These are phyloP conservation scores for Neopestalotiopsis rosae DNA, from an alignment of 2,329 filamentous ascomycete genomes.

Conservation along the genomic window DNA sequence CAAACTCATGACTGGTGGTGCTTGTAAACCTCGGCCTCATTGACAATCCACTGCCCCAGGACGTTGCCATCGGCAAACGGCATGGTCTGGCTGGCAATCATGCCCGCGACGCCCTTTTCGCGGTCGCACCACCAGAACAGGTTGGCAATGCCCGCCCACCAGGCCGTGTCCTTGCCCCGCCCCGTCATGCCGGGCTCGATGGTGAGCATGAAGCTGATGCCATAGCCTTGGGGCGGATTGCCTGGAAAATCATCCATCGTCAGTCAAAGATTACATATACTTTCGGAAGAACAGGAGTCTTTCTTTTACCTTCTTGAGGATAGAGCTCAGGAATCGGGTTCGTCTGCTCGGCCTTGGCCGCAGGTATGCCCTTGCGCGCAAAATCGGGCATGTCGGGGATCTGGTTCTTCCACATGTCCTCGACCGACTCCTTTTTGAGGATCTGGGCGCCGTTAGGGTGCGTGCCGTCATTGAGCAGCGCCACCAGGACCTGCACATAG, in stretches of 20 bases:
- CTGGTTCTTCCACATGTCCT: slow-evolving; percentile 70
- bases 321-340: slow-evolving; percentile 57
- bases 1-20: slow-evolving; percentile 18
- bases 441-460: slow-evolving; percentile 63
- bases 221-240: slow-evolving; percentile 67
- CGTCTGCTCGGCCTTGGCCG: slow-evolving; percentile 53
- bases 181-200: slow-evolving; percentile 52
- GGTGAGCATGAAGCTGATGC: slow-evolving; percentile 62
- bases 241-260: slow-evolving; percentile 29
- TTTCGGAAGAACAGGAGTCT: neutral
- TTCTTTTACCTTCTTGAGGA: slow-evolving; percentile 28
- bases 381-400: slow-evolving; percentile 61
- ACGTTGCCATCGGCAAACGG: slow-evolving; percentile 53
- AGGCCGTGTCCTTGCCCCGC: slow-evolving; percentile 53
- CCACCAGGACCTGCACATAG: slow-evolving; percentile 65
- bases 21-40: slow-evolving; percentile 46
- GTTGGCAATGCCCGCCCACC: slow-evolving; percentile 67
- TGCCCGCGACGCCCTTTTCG: slow-evolving; percentile 61
- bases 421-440: slow-evolving; percentile 61
- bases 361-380: slow-evolving; percentile 47
- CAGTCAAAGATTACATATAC: neutral
- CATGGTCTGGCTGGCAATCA: slow-evolving; percentile 55
- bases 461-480: slow-evolving; percentile 68
- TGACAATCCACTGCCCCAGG: slow-evolving; percentile 42
- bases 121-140: slow-evolving; percentile 68